A percentile compares a stretch with the other conserved stretches of the same genome.
Evolutionary conservation across 2,329 filamentous ascomycete genomes (phyloP).

Genomic region (Didymella pinodella): DNA sequence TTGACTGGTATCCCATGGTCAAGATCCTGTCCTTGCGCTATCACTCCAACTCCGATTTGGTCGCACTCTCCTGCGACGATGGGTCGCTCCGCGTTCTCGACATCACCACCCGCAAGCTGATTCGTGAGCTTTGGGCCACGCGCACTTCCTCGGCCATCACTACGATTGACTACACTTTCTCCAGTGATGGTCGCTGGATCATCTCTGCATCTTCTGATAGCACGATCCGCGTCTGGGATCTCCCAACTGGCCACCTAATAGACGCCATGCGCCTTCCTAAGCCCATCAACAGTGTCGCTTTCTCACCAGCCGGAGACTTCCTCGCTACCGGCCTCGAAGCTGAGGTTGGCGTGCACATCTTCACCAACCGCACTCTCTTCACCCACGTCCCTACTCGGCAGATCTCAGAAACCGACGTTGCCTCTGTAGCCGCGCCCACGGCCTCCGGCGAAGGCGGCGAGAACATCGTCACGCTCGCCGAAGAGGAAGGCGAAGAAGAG

Average conservation of each 20-base stretch:
- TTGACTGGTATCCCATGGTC: constrained; percentile 83
- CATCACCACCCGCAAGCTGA: constrained; percentile 85
- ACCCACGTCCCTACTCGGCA: constrained; percentile 86
- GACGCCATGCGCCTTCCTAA: constrained; percentile 84
- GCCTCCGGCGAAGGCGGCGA: constrained; percentile 83
- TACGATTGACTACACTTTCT: constrained; percentile 68
- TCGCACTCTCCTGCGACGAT: constrained; percentile 90
- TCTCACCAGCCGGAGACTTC: constrained; percentile 90
- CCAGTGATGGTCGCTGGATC: constrained; percentile 92
- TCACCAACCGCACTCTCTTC: constrained; percentile 94
- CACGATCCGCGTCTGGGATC: constrained; percentile 87
- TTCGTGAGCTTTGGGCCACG: constrained; percentile 82
- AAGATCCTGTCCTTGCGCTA: constrained; percentile 80
- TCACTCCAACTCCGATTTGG: constrained; percentile 81
- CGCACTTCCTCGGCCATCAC: constrained; percentile 59
- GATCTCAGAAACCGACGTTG: constrained; percentile 79
- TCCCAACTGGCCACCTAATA: constrained; percentile 93
- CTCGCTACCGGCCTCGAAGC: constrained; percentile 88
- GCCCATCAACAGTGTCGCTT: constrained; percentile 83
- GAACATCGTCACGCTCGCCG: constrained; percentile 75
- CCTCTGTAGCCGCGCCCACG: constrained; percentile 71
- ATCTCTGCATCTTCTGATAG: constrained; percentile 84
- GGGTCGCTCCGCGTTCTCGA: constrained; percentile 88
- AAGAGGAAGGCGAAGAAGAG: constrained; percentile 62
- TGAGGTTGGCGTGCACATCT: constrained; percentile 87